Evolutionary conservation across 2,329 filamentous ascomycete species (phyloP), one percentile per base, ranked within the genome.

Genomic region (Coniochaeta prunicola): DNA sequence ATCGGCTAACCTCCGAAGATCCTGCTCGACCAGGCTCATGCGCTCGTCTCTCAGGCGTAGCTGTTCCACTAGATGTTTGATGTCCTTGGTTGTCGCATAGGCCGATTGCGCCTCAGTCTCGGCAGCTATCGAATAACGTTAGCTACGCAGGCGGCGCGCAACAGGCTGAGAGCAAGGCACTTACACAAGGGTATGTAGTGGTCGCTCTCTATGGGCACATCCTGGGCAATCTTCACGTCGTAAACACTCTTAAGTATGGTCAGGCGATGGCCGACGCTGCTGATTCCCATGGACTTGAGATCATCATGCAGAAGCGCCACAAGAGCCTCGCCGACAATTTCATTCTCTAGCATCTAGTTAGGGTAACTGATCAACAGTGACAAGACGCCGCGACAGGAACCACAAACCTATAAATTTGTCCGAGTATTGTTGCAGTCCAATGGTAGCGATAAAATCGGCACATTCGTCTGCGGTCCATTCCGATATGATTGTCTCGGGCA

Each of bases 201-300:
- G 68, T 97, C 93, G 62, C 88, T 87, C 70, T 97, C 93, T 66
- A 97, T 84, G 17, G 91, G 89, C 61, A 97, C 85, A 67, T 96
- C 92, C 69, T 97, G 92, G 64, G 91, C 91, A 72, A 93, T 88
- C 77, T 99, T 99, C 69, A 94, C 88, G 69, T 97, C 92, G 76
- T 97, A 97, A 58, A 97, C 92, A 67, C 87, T 92, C 77, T 97
- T 97, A 60, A 99, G 81, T 59, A 99, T 96, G 24, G 92, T 96
- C 67, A 99, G 80, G 61, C 94, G 88, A 76, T 99, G 94, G 42
- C 94, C 94, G 54, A 97, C 91, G 75, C 93, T 97, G 63, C 81
- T 80, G 64, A 99, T 90, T 54, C 92, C 92, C 87, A 97, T 93
- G 70, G 96, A 91, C 74, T 96, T 96, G 67, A 99, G 79, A 71